Evolutionary conservation across 306 rosid genomes (phyloP).

Genomic region (Castanea mollissima): DNA sequence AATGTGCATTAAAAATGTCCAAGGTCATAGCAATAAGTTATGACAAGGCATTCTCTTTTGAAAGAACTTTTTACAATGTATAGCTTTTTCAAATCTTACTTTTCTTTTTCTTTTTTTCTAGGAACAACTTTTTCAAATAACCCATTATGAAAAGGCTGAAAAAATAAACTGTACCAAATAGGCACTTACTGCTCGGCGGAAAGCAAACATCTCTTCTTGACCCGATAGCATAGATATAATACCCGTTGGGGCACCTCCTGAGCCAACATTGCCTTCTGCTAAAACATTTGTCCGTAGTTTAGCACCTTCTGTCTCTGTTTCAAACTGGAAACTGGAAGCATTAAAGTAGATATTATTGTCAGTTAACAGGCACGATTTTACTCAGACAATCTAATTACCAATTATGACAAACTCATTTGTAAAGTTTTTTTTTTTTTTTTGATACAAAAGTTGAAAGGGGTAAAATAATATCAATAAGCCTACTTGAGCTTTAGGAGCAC

Average conservation of each 20-base stretch:
- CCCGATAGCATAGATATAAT: constrained; percentile 81
- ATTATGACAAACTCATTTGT: background rate
- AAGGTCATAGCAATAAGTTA: background rate
- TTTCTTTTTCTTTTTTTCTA: too few species aligned
- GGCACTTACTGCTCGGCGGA: constrained; percentile 84
- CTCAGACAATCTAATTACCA: background rate
- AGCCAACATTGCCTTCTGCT: constrained; percentile 70
- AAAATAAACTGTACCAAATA: background rate
- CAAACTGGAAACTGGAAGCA: constrained; percentile 87
- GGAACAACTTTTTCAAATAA: too few species aligned
- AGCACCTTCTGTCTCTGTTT: constrained; percentile 82
- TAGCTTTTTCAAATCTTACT: too few species aligned
- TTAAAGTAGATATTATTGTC: constrained; percentile 20
- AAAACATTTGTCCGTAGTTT: constrained; percentile 83
- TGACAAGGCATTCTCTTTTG: background rate
- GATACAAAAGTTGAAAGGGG: background rate
- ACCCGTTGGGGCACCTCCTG: constrained; percentile 66
- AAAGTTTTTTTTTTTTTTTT: too few species aligned
- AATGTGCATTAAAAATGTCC: background rate
- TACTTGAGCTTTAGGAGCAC: too few species aligned
- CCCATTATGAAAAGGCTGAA: too few species aligned
- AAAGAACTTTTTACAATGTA: too few species aligned
- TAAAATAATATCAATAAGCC: background rate
- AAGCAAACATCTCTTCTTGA: constrained; percentile 95
- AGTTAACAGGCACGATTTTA: constrained; percentile 14